These are phyloP conservation scores for Fusarium secorum DNA, from an alignment of 2,329 filamentous ascomycete genomes.

Conservation along the genomic window DNA sequence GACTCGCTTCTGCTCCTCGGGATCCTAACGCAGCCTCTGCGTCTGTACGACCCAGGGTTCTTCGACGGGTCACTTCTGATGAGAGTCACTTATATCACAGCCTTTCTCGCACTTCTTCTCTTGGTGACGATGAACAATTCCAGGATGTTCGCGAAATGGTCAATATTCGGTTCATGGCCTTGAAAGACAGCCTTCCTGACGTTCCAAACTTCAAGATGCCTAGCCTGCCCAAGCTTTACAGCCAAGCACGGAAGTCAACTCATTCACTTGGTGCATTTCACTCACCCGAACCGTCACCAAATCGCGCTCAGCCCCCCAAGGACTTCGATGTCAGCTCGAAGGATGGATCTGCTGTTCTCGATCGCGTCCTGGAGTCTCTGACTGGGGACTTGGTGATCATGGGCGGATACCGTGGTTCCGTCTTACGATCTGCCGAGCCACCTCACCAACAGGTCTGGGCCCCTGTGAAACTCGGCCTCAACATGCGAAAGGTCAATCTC, in stretches of 20 bases:
- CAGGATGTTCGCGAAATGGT: slow-evolving; percentile 82
- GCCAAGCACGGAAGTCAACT: slow-evolving; percentile 41
- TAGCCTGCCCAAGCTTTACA: slow-evolving; percentile 63
- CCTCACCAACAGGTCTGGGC: slow-evolving; percentile 92
- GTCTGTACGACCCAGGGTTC: slow-evolving; percentile 37
- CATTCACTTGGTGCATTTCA: slow-evolving; percentile 46
- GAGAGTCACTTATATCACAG: slow-evolving; percentile 80
- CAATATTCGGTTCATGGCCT: slow-evolving; percentile 88
- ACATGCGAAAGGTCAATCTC: slow-evolving; percentile 88
- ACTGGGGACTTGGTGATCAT: slow-evolving; percentile 88
- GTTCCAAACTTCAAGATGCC: slow-evolving; percentile 77
- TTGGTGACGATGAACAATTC: slow-evolving; percentile 85
- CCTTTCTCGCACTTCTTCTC: slow-evolving; percentile 79
- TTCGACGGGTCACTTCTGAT: slow-evolving; percentile 58
- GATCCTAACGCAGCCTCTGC: slow-evolving; percentile 1
- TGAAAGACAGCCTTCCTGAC: slow-evolving; percentile 87
- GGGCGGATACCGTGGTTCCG: slow-evolving; percentile 88
- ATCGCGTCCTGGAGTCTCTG: slow-evolving; percentile 69
- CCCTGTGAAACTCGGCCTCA: slow-evolving; percentile 90
- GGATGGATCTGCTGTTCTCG: slow-evolving; percentile 50
- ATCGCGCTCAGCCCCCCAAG: slow-evolving; percentile 39
- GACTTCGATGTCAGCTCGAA: slow-evolving; percentile 22
- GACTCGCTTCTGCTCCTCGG: slow-evolving; percentile 1
- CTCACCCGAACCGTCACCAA: slow-evolving; percentile 36
- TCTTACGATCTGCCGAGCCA: slow-evolving; percentile 83